Base-by-base conservation (phyloP, 345 rosid genomes). In the Hibiscus syriacus region DNA sequence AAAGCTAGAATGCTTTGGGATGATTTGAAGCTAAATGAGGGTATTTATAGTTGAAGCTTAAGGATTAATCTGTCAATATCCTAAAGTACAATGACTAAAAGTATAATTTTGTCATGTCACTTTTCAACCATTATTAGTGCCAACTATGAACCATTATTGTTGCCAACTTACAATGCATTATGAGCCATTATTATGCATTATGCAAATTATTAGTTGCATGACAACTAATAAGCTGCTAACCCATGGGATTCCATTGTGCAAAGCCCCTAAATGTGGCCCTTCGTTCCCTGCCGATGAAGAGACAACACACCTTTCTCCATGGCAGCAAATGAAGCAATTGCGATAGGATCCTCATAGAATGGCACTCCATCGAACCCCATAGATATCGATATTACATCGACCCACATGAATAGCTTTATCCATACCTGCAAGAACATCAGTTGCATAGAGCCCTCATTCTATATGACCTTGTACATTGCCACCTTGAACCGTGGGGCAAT, bases 281-380 rank as follows among this genome's bases (percentile, higher is more conserved):
- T 2, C 6, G 36, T 68, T 74, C 64, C 73, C 77, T 12, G 72
- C 77, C 5, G 72, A 68, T 20, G 65, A 68, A 2, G 77, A 69
- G 11, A 80, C 77, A 9, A 75, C 3, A 80, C 61, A 3, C 66
- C 53, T n/a, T 77, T 75, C 60, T 73, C 76, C 41, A 64, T 53
- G 8, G 81, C 79, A n/a, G 77, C 77, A 70, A 77, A 80, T 43
- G 79, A 52, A 30, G 79, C 77, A 23, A 75, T 27, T 19, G 84
- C 81, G 17, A 77, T 49, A 3, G 78, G 79, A 27, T 75, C 81
- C 34, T 75, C 32, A 1, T 64, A 55, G 50, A 78, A n/a, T 1
- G 74, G 76, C 13, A 73, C 52, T 0, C 55, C 67, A 46, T 69
- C 79, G 10, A 58, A 58, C 27, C 78, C 84, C 26, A 78, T 54